A percentile compares a stretch with the other conserved stretches of the same genome.
Conservation (phyloP, 805 yeast species). For the Diddensiella caesifluorescens region DNA sequence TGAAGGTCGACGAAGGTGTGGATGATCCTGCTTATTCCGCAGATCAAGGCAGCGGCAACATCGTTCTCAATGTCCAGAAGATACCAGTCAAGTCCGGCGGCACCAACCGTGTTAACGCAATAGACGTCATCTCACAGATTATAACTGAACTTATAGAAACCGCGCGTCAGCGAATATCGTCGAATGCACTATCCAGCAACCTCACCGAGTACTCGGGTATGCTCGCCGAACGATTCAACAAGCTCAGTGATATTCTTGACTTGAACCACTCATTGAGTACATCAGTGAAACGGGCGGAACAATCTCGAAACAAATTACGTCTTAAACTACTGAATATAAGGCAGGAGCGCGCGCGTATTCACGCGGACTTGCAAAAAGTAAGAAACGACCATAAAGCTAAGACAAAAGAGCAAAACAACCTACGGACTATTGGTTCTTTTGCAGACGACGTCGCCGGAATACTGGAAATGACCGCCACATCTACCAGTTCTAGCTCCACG, state of each 20-base stretch:
- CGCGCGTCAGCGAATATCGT: conserved; percentile 5
- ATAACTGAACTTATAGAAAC: conserved; percentile 10
- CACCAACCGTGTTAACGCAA: conserved; percentile 16
- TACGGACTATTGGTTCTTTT: conserved; percentile 9
- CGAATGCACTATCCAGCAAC: background rate
- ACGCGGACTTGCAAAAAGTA: conserved; percentile 9
- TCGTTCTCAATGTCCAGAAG: conserved; percentile 12
- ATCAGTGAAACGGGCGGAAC: conserved; percentile 12
- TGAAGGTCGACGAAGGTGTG: background rate
- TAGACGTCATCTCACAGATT: conserved; percentile 17
- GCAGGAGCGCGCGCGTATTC: conserved; percentile 10
- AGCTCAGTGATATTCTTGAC: conserved; percentile 18
- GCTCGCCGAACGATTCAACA: conserved; percentile 5
- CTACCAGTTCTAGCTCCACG: too few species aligned
- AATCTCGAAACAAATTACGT: conserved; percentile 10
- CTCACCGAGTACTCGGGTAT: background rate
- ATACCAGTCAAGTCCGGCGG: conserved; percentile 19
- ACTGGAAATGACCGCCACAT: background rate
- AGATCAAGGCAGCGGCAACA: background rate
- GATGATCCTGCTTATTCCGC: background rate
- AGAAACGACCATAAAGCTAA: conserved; percentile 4
- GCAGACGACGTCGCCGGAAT: conserved; percentile 7
- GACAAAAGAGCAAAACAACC: conserved; percentile 2
- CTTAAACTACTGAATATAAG: conserved; percentile 12
- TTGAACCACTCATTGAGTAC: conserved; percentile 9